Evolutionary conservation across 306 rosid genomes (phyloP).

Genomic region (Prunus salicina): DNA sequence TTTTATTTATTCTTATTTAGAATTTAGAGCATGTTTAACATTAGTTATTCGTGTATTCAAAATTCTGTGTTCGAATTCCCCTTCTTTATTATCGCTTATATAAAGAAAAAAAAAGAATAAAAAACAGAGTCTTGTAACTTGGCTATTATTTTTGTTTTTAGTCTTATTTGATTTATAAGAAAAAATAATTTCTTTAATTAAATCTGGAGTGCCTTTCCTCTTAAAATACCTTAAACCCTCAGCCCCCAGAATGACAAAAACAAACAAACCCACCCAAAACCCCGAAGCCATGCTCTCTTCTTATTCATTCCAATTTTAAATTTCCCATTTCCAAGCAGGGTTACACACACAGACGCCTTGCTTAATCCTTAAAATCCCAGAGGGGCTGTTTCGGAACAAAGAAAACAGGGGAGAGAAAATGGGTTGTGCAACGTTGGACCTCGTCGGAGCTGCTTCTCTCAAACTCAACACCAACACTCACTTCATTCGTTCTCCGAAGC

Average conservation of each 20-base stretch:
- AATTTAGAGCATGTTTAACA: too few relatives aligned
- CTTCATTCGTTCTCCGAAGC: slow-evolving; percentile 19
- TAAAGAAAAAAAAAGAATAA: too few relatives aligned
- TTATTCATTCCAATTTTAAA: background rate
- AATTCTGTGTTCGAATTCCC: too few relatives aligned
- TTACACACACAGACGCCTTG: background rate
- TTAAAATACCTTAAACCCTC: background rate
- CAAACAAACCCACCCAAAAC: background rate
- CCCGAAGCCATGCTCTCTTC: background rate
- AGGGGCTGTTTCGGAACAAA: background rate
- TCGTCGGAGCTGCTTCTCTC: slow-evolving; percentile 31
- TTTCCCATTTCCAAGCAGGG: background rate
- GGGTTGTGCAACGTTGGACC: slow-evolving; percentile 40
- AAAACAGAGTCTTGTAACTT: too few relatives aligned
- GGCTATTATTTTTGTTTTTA: too few relatives aligned
- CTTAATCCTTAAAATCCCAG: slow-evolving; percentile 5
- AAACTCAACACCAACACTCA: slow-evolving; percentile 21
- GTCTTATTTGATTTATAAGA: too few relatives aligned
- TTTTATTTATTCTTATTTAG: too few relatives aligned
- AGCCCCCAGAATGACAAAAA: background rate
- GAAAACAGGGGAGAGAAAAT: slow-evolving; percentile 15
- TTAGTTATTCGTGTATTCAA: too few relatives aligned
- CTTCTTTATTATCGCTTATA: too few relatives aligned
- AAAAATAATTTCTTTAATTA: too few relatives aligned
- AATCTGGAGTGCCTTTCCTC: too few relatives aligned